These are phyloP conservation scores for Phaffomyces antillensis DNA, from an alignment of 805 yeast species.

Conservation along the genomic window DNA sequence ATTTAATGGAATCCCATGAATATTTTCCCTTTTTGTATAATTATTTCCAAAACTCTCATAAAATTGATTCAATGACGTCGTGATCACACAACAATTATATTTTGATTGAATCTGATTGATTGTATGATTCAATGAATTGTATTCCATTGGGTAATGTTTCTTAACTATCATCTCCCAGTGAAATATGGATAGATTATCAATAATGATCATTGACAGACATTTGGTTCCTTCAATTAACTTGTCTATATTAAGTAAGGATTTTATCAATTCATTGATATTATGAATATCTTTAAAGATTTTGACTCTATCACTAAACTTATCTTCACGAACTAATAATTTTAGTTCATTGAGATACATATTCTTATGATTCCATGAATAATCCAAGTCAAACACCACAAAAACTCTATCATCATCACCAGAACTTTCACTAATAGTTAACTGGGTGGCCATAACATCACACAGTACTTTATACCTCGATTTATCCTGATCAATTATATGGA, in stretches of 20 bases:
- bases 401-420: not conserved
- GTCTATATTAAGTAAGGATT: not conserved
- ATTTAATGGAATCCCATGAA: not conserved
- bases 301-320: not conserved
- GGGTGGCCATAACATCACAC: not conserved
- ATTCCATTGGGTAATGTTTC: constrained; percentile 5
- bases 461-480: not conserved
- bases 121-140: not conserved
- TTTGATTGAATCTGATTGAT: not conserved
- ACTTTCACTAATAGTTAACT: not conserved
- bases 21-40: not conserved
- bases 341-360: not conserved
- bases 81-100: not conserved
- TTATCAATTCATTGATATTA: not conserved
- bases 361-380: constrained; percentile 6
- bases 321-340: not conserved
- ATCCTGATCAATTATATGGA: constrained; percentile 4
- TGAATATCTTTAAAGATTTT: not conserved
- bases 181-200: constrained; percentile 5
- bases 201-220: constrained; percentile 1
- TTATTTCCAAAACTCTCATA: constrained; percentile 3
- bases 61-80: constrained; percentile 1
- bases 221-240: too few species aligned
- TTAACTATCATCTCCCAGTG: not conserved
- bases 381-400: constrained; percentile 7